phyloP scores from a whole-genome alignment of 108 stramenopile species.

The Pseudonitzschia delicatissima region DNA sequence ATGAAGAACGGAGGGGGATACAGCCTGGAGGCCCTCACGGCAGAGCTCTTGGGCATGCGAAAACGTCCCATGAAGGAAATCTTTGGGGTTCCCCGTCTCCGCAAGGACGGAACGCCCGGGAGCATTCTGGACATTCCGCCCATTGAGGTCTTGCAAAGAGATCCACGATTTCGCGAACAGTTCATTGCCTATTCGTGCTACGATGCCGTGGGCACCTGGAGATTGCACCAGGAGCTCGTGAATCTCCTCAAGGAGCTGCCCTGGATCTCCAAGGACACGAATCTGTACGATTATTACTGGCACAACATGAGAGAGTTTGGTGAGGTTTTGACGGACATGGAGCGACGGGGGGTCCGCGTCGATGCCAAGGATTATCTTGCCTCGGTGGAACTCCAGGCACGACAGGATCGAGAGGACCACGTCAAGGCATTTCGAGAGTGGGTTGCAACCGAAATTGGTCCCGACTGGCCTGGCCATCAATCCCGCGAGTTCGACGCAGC shows the following conservation, averaged over 20 bases:
- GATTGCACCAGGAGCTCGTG: constrained; percentile 51
- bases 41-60: constrained; percentile 48
- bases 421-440: constrained; percentile 69
- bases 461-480: constrained; percentile 87
- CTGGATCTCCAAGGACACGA: constrained; percentile 49
- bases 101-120: constrained; percentile 87
- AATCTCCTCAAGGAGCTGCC: constrained; percentile 41
- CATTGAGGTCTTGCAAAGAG: constrained; percentile 85
- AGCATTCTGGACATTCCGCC: constrained; percentile 77
- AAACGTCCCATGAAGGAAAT: constrained; percentile 96
- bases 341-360: constrained; percentile 91
- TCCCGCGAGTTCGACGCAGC: constrained; percentile 74
- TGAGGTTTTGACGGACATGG: constrained; percentile 96
- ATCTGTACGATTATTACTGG: constrained; percentile 93
- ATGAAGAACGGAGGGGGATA: constrained; percentile 57
- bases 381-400: constrained; percentile 74
- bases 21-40: constrained; percentile 84
- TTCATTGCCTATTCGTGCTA: constrained; percentile 91
- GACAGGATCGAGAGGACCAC: constrained; percentile 71
- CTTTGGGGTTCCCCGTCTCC: constrained; percentile 78
- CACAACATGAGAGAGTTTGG: constrained; percentile 90
- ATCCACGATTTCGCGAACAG: constrained; percentile 54
- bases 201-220: constrained; percentile 85
- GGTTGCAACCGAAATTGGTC: constrained; percentile 66
- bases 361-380: constrained; percentile 88